Evolutionary conservation across 2,329 filamentous ascomycete species (phyloP), one percentile per base, ranked within the genome.

Genomic region (Talaromyces piceae): DNA sequence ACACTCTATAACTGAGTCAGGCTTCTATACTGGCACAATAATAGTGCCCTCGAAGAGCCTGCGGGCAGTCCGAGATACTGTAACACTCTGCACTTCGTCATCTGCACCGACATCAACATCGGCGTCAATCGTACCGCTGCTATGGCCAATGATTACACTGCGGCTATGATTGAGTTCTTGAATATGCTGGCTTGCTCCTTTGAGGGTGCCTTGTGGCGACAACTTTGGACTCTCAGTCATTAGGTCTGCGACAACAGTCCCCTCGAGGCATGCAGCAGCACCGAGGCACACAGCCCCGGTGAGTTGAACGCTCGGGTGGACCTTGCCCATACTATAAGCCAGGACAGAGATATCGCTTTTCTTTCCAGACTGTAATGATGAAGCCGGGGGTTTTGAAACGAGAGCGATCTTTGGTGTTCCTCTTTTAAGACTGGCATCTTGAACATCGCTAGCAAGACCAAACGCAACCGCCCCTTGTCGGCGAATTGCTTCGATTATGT

Each of bases 321-420:
- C 51, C 7, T 60, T 59, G 1, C 62, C 61, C 57, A 64, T 58
- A 23, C 54, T 59, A 28, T 59, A 65, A 1, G 61, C 51, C 3
- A 56, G 52, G 2, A 64, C 56, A 3, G 55, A 16, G 11, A 62
- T 46, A 49, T 62, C 73, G 63, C 11, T 57, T 37, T 12, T 41
- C 18, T 9, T 13, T 6, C 12, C 16, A 41, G 7, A n/a, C 11
- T 18, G 12, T 23, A 27, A 20, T 13, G 30, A 23, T 18, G 9
- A 23, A 33, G 9, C 6, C 37, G 16, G n/a, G 9, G 41, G 31
- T 18, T n/a, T 45, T 16, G 72, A 76, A 1, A 80, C 67, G 22
- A 82, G 68, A 2, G 74, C 79, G 46, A 84, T 79, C 58, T 85
- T 83, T 0, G 83, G 82, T 4, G 78, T 80, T 3, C 75, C 73